Conservation (phyloP, 495 filamentous ascomycete genomes). For the Podospora pseudoanserina region DNA sequence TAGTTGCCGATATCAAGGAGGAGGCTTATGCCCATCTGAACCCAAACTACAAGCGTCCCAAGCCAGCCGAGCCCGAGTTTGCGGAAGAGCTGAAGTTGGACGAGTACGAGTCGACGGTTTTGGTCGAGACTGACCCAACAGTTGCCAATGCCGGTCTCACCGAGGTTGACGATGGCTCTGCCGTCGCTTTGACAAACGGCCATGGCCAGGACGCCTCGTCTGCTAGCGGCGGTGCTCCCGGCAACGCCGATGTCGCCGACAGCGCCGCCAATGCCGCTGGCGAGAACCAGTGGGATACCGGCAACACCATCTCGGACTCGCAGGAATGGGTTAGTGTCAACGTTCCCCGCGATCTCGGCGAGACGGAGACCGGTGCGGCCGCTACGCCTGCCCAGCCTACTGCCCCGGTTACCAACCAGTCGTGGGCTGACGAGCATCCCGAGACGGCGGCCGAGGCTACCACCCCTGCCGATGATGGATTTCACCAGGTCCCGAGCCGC, state of each 20-base stretch:
- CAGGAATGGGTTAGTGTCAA: slow-evolving; percentile 70
- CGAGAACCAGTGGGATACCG: slow-evolving; percentile 63
- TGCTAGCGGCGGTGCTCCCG: slow-evolving; percentile 39
- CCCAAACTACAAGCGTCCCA: slow-evolving; percentile 28
- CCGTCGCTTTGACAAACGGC: slow-evolving; percentile 48
- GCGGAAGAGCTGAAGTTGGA: slow-evolving; percentile 11
- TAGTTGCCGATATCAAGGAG: slow-evolving; percentile 69
- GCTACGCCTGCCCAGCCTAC: slow-evolving; percentile 51
- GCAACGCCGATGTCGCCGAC: slow-evolving; percentile 56
- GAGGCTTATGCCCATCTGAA: slow-evolving; percentile 49
- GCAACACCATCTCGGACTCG: slow-evolving; percentile 49
- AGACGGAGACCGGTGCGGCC: slow-evolving; percentile 66
- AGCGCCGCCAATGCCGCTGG: slow-evolving; percentile 65
- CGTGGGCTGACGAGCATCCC: slow-evolving; percentile 27
- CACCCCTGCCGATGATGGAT: slow-evolving; percentile 53
- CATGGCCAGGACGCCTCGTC: slow-evolving; percentile 41
- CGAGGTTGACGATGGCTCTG: slow-evolving; percentile 52
- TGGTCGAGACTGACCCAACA: slow-evolving; percentile 67
- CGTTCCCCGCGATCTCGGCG: slow-evolving; percentile 65
- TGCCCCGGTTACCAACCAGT: slow-evolving; percentile 34
- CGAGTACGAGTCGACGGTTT: slow-evolving; percentile 39
- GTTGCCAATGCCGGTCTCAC: slow-evolving; percentile 71
- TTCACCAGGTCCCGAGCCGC: slow-evolving; percentile 61
- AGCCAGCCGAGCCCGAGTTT: slow-evolving; percentile 35
- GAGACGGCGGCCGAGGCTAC: slow-evolving; percentile 17